Base-by-base conservation (phyloP, 176 grass and related monocot genomes). In the Chrysopogon serrulatus region DNA sequence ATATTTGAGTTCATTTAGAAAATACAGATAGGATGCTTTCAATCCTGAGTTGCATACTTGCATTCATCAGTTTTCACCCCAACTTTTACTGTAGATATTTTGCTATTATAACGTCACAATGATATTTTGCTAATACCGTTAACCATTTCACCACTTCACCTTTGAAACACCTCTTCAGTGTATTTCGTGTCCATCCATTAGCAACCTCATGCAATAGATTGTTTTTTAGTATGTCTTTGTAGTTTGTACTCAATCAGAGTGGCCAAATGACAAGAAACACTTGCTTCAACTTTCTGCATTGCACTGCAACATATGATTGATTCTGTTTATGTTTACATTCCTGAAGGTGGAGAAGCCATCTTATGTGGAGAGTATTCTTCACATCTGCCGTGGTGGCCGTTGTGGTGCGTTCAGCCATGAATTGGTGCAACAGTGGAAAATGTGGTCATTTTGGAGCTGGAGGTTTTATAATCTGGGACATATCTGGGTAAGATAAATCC, bases 321-420 rank as follows among this genome's bases (percentile, higher is more conserved):
- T 76, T 81, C 10, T 90, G 56, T 78, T 65, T 18, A 34, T 26
- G 26, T 71, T 75, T 86, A 16, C 94, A 27, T 82, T 80, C 33
- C 16, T 91, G 51, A 79, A 98, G 93, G 96, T 98, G 96, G 96
- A 91, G 96, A 92, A 98, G 96, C 47, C 96, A 98, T 82, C 90
- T 98, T 80, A 98, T 98, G 96, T 98, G 96, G 96, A 95, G 96
- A 90, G 96, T 98, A 78, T 98, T 98, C 85, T 98, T 98, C 90
- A 98, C 96, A 71, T 98, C 96, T 89, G 96, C 96, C 73, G 89
- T 98, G 39, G 96, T 98, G 51, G 96, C 93, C 75, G 93, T 98
- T 82, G 96, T 98, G 85, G 93, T 98, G 59, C 89, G 65, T 53
- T 93, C 96, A 85, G 93, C 83, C 16, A 98, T 98, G 96, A 89